phyloP scores from a whole-genome alignment of 164 flowering plant genomes.

The Vitis vinifera region ASM3070453v1 NC_081822.1:6218001-6218500 shows the following conservation, averaged over 20 bases:
- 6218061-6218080: slow-evolving; percentile 86
- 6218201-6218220: not conserved
- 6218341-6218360: slow-evolving; percentile 65
- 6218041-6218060: slow-evolving; percentile 69
- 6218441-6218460: slow-evolving; percentile 42
- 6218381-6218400: slow-evolving; percentile 57
- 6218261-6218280: not conserved
- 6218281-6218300: slow-evolving; percentile 62
- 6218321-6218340: slow-evolving; percentile 68
- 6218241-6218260: not conserved
- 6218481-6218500: slow-evolving; percentile 48
- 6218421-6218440: slow-evolving; percentile 69
- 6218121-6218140: slow-evolving; percentile 63
- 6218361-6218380: slow-evolving; percentile 59
- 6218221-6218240: not conserved
- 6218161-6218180: slow-evolving; percentile 4
- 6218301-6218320: slow-evolving; percentile 55
- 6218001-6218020: slow-evolving; percentile 84
- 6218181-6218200: not conserved
- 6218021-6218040: slow-evolving; percentile 90
- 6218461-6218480: slow-evolving; percentile 59
- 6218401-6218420: slow-evolving; percentile 62
- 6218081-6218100: slow-evolving; percentile 86
- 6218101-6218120: slow-evolving; percentile 79
- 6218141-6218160: slow-evolving; percentile 73